phyloP scores from a whole-genome alignment of 208 protist species.

The Leishmania amazonensis region DNA sequence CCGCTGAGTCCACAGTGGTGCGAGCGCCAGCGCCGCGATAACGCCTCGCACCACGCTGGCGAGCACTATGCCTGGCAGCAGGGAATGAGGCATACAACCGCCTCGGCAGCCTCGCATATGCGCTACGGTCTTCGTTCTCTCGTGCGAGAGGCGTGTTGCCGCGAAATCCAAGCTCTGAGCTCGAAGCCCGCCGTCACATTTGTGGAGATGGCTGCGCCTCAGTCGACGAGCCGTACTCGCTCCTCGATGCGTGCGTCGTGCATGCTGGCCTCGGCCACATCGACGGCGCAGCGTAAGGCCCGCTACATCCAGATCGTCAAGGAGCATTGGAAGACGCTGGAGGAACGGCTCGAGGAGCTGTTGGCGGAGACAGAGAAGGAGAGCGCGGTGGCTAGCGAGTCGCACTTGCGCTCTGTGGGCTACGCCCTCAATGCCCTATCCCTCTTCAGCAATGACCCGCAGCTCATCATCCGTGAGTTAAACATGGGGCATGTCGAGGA shows the following conservation, averaged over 20 bases:
- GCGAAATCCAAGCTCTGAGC: slow-evolving; percentile 33
- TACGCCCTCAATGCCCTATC: slow-evolving; percentile 32
- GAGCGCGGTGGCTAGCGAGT: slow-evolving; percentile 9
- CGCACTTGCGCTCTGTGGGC: slow-evolving; percentile 26
- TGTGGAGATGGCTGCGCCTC: slow-evolving; percentile 20
- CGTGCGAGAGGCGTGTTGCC: slow-evolving; percentile 40
- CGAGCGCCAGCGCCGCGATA: slow-evolving; percentile 25
- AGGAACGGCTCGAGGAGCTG: slow-evolving; percentile 34
- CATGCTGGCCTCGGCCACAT: slow-evolving; percentile 33
- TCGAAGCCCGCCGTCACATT: slow-evolving; percentile 33
- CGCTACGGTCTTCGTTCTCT: slow-evolving; percentile 41
- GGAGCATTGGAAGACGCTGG: slow-evolving; percentile 40
- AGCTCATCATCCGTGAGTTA: slow-evolving; percentile 40
- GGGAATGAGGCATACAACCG: slow-evolving; percentile 23
- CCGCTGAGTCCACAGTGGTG: slow-evolving; percentile 20
- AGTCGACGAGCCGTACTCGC: slow-evolving; percentile 15
- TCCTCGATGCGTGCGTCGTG: slow-evolving; percentile 28
- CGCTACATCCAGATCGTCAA: slow-evolving; percentile 27
- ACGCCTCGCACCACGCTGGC: slow-evolving; percentile 19
- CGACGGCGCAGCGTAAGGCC: slow-evolving; percentile 30
- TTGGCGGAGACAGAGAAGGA: slow-evolving; percentile 26
- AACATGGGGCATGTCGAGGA: slow-evolving; percentile 38
- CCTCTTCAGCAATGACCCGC: slow-evolving; percentile 41
- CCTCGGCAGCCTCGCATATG: slow-evolving; percentile 24
- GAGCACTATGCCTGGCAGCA: slow-evolving; percentile 33